A percentile compares a stretch with the other conserved stretches of the same genome.
Evolutionary conservation across 495 filamentous ascomycete genomes (phyloP).

Genomic region (Daldinia decipiens): DNA sequence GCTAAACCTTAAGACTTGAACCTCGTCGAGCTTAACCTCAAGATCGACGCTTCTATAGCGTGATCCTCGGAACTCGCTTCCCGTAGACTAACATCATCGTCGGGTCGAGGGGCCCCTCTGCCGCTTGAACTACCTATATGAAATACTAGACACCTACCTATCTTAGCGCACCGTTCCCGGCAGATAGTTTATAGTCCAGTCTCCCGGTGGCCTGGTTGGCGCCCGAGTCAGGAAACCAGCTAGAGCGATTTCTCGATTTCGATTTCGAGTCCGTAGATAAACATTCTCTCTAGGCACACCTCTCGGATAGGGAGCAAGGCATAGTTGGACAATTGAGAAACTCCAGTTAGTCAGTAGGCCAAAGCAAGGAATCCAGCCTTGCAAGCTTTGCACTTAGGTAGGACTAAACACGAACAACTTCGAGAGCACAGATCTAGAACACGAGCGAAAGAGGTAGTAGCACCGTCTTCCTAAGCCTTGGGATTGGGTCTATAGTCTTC

Average conservation of each 20-base stretch:
- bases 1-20: not conserved
- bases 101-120: not conserved
- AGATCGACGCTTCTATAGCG: not conserved
- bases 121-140: not conserved
- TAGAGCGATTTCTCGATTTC: not conserved
- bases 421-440: constrained; percentile 2
- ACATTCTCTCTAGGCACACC: not conserved
- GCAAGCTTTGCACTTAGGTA: not conserved
- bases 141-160: not conserved
- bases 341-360: not conserved
- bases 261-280: not conserved
- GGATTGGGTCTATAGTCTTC: constrained; percentile 15
- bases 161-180: not conserved
- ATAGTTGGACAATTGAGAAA: not conserved
- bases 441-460: not conserved
- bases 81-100: not conserved
- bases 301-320: not conserved
- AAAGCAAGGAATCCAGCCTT: not conserved
- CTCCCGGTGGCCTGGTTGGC: not conserved
- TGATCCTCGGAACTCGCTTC: not conserved
- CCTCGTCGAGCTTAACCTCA: not conserved
- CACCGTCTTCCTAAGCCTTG: constrained; percentile 9
- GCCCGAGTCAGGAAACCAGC: not conserved
- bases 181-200: not conserved
- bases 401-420: not conserved